Evolutionary conservation across 306 rosid species (phyloP), one percentile per base, ranked within the genome.

Genomic region (Clitoria ternatea): DNA sequence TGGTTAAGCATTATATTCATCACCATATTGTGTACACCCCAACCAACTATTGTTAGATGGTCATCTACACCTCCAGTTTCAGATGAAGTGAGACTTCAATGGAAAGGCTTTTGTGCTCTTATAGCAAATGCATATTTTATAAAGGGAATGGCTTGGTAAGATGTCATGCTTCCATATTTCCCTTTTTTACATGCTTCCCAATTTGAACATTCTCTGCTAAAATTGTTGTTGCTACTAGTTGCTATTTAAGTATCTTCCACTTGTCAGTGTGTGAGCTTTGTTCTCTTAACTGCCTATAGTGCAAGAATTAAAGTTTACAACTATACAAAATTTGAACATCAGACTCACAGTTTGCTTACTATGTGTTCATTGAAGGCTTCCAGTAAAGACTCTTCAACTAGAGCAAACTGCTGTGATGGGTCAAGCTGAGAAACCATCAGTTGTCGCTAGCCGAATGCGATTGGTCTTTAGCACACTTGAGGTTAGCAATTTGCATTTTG

Each of bases 111-210:
- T 65, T 91, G 99, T 77, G 97, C 95, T 24, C 89, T 90, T 42
- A 91, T 91, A 61, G 97, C 99, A 68, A 94, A 94, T 82, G 99
- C 99, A 32, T 94, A 94, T 79, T 94, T 39, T 30, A 74, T 87
- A 75, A 85, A 87, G 67, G 99, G 99, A 89, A 94, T 94, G 99
- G 99, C 99, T 62, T 94, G 97, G 99, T 91, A 77, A 83, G 92
- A 66, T 77, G 50, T 57, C 35, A 39, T 63, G 35, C 45, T 64
- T 70, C 18, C 42, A 42, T 40, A 1, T 54, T 57, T 53, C 7
- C 6, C 19, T 12, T 45, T 33, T 27, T 19, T 42, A 19, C 14
- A 43, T 35, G 36, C 27, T 5, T 6, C 33, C 17, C 6, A 9
- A 60, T 35, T 14, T 7, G 56, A 62, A 48, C 26, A 62, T 19